Evolutionary conservation across 2,329 filamentous ascomycete genomes (phyloP).

Genomic region (Apiospora malaysiana): DNA sequence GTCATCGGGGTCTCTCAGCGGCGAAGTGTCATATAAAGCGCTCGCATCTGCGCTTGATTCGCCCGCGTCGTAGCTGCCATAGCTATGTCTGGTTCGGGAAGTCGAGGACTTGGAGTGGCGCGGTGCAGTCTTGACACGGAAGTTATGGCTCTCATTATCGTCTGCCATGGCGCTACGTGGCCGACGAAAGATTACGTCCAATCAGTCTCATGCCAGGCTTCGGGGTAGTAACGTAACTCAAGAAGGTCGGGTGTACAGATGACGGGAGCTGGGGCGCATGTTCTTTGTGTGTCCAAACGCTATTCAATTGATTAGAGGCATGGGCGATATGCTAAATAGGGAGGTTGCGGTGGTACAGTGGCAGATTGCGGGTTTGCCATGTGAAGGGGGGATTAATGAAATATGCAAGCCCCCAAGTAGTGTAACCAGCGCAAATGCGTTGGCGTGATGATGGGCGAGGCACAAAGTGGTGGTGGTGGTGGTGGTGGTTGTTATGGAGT

Average conservation of each 20-base stretch:
- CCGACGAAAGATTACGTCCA: background rate
- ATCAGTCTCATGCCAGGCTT: constrained; percentile 18
- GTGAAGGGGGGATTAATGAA: constrained; percentile 1
- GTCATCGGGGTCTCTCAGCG: constrained; percentile 25
- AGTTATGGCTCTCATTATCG: constrained; percentile 19
- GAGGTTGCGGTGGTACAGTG: background rate
- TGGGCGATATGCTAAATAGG: constrained; percentile 5
- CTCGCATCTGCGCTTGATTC: constrained; percentile 50
- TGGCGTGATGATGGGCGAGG: background rate
- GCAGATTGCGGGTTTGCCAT: constrained; percentile 8
- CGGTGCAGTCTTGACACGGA: constrained; percentile 27
- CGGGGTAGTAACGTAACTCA: constrained; percentile 14
- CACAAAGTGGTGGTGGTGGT: background rate
- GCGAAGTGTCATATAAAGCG: constrained; percentile 30
- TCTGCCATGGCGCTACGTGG: constrained; percentile 24
- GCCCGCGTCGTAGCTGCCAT: constrained; percentile 49
- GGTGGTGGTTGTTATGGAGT: background rate
- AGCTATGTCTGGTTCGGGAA: constrained; percentile 39
- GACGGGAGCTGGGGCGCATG: background rate
- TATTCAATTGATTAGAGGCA: constrained; percentile 12
- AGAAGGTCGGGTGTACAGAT: constrained; percentile 11
- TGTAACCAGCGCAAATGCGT: constrained; percentile 17
- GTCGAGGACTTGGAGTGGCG: constrained; percentile 36
- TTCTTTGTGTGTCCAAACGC: constrained; percentile 7
- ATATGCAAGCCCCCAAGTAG: background rate